Evolutionary conservation across 75 land plant genomes (phyloP).

Genomic region (Pseudotsuga menziesii): DNA sequence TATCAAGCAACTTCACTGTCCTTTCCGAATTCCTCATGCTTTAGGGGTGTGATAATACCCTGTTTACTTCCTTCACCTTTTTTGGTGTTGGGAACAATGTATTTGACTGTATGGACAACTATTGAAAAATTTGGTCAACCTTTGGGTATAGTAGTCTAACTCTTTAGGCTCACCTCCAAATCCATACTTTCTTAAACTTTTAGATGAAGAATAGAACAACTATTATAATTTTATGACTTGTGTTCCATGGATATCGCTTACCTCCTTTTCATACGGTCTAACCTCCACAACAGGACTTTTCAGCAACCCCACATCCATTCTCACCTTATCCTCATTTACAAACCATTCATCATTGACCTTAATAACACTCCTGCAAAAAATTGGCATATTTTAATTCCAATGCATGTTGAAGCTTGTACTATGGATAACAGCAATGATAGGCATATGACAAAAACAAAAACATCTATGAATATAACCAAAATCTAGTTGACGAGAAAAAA

Average conservation of each 20-base stretch:
- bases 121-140: no score
- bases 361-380: constrained; percentile 57
- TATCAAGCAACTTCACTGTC: no score
- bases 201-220: no score
- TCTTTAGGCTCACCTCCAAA: no score
- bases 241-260: constrained; percentile 10
- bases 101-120: no score
- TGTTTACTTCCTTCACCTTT: no score
- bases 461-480: neutral
- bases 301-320: constrained; percentile 58
- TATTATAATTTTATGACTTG: no score
- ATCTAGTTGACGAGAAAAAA: neutral
- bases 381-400: neutral
- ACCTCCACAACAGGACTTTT: constrained; percentile 27
- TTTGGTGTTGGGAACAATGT: no score
- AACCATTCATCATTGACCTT: constrained; percentile 89
- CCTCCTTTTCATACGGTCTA: constrained; percentile 27
- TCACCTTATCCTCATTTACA: constrained; percentile 74
- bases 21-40: no score
- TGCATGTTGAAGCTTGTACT: neutral
- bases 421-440: neutral
- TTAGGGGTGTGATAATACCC: no score
- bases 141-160: no score
- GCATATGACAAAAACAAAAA: neutral
- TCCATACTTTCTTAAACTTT: no score